Conservation (phyloP, 306 rosid species). For the Fragaria vesca region DNA sequence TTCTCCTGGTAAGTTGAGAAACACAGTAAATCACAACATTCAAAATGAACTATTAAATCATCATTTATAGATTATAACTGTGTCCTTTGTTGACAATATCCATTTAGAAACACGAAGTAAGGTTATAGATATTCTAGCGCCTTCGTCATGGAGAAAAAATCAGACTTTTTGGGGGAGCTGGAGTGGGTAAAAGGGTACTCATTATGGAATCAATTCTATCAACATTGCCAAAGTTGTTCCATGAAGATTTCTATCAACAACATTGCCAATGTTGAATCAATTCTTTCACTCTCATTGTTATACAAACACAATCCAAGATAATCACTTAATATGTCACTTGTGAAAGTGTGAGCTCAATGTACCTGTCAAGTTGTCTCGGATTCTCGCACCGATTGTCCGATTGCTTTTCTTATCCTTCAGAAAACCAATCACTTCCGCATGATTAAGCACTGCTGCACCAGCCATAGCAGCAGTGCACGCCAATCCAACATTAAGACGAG, state of each 20-base stretch:
- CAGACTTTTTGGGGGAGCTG: too few relatives aligned
- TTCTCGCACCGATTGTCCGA: constrained; percentile 77
- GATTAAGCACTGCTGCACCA: constrained; percentile 98
- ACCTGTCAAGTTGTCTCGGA: constrained; percentile 87
- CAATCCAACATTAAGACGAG: constrained; percentile 89
- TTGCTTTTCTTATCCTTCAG: constrained; percentile 72
- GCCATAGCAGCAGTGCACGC: constrained; percentile 94
- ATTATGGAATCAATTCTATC: background rate
- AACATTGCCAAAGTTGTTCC: background rate
- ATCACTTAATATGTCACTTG: background rate
- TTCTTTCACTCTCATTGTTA: background rate
- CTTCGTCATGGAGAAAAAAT: too few relatives aligned
- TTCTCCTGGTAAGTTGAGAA: constrained; percentile 49
- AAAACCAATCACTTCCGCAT: constrained; percentile 81
- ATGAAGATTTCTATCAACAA: background rate
- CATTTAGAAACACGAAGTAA: too few relatives aligned
- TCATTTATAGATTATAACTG: background rate
- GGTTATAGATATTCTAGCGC: too few relatives aligned
- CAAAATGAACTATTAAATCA: constrained; percentile 7
- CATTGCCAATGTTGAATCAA: background rate
- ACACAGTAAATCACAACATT: constrained; percentile 30
- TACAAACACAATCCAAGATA: background rate
- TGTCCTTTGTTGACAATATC: background rate
- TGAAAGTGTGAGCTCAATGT: constrained; percentile 17
- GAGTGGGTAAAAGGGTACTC: too few relatives aligned